Evolutionary conservation across 352 stramenopile species (phyloP).

Genomic region (Phytophthora litchii): DNA sequence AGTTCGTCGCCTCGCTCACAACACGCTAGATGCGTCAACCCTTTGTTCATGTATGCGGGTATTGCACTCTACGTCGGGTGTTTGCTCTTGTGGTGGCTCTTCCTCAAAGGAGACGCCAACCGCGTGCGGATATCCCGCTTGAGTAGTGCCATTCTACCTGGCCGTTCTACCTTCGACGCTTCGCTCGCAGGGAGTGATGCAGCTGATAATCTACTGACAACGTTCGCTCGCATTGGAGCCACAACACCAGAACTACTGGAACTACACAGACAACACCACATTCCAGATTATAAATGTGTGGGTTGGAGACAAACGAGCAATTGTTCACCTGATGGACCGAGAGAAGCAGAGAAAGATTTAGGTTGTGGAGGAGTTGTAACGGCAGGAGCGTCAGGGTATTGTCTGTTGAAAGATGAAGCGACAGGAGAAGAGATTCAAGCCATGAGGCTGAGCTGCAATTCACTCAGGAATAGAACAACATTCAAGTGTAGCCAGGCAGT

Average conservation of each 20-base stretch:
- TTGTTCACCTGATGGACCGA: conserved; percentile 43
- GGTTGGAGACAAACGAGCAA: conserved; percentile 53
- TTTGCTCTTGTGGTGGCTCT: conserved; percentile 39
- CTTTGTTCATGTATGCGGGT: conserved; percentile 24
- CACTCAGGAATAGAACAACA: conserved; percentile 30
- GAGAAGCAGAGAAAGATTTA: conserved; percentile 36
- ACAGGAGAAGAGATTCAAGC: conserved; percentile 36
- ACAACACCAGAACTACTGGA: conserved; percentile 24
- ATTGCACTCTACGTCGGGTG: conserved; percentile 26
- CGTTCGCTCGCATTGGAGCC: conserved; percentile 26
- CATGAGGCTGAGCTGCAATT: conserved; percentile 41
- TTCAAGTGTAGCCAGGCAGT: conserved; percentile 49
- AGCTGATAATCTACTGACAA: conserved; percentile 10
- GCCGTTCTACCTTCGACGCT: background rate
- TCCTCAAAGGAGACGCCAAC: conserved; percentile 24
- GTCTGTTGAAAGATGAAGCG: conserved; percentile 37
- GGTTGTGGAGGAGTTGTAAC: conserved; percentile 34
- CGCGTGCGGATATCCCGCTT: conserved; percentile 17
- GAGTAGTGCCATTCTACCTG: conserved; percentile 18
- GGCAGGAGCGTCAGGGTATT: conserved; percentile 48
- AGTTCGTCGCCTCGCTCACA: conserved; percentile 10
- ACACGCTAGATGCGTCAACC: conserved; percentile 17
- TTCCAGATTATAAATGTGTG: conserved; percentile 41
- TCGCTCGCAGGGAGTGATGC: background rate
- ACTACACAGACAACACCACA: conserved; percentile 18